Base-by-base conservation (phyloP, 2,329 filamentous ascomycete species). In the Chalaropsis ovoidea region DNA sequence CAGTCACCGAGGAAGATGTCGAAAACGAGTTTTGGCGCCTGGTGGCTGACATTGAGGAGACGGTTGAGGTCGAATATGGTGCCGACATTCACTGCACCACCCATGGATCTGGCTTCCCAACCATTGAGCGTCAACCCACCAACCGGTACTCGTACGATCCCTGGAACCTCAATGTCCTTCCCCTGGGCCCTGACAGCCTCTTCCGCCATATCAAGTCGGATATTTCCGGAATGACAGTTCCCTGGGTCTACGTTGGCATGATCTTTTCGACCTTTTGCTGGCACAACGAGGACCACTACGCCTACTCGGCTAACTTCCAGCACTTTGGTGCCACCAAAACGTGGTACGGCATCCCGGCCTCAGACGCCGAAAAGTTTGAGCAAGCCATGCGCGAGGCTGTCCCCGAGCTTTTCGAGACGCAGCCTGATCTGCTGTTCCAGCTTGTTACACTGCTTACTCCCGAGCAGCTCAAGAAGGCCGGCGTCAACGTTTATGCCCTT, bases 251-350 rank as follows among this genome's bases (percentile, higher is more conserved):
- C 73, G 94, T 99, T 3, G 94, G 94, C 68, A 99, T 99, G 94
- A 95, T 95, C 47, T 99, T 99, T 74, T 99, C 94, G 0, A 97
- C 94, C 0, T 99, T 99, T 73, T 99, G 94, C 75, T 99, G 94
- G 94, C 94, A 99, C 74, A 96, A 96, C 69, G 94, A 99, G 72
- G 94, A 99, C 72, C 94, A 99, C 73, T 96, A 96, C 73, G 88
- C 94, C 1, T 99, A 97, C 73, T 99, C 94, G 0, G 89, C 94
- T 63, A 99, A 99, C 70, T 99, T 97, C 71, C 94, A 99, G 74
- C 94, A 99, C 72, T 95, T 99, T 71, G 94, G 94, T 10, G 91
- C 92, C 1, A 99, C 94, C 1, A 99, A 99, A 77, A 99, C 94
- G 0, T 99, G 94, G 94, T 99, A 99, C 71, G 94, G 94, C 2